Base-by-base conservation (phyloP, 2,329 filamentous ascomycete genomes). In the Xylariales sp. region DNA sequence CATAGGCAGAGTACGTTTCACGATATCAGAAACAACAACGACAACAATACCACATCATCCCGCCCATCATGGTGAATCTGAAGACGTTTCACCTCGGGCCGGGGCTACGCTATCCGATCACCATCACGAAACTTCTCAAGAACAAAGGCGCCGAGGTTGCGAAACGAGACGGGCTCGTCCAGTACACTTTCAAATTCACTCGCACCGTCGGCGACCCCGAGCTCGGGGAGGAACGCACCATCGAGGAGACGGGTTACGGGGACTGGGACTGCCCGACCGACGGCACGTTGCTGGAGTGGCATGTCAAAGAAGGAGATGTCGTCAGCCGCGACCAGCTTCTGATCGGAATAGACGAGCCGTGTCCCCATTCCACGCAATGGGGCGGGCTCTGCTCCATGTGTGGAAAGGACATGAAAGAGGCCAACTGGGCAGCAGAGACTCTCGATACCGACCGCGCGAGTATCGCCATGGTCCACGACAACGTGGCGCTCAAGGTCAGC, bases 381-480 rank as follows among this genome's bases (percentile, higher is more conserved):
- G 85, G 86, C 43, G 90, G 90, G 32, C 76, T 98, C 51, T 98
- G 93, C 66, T 88, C 82, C 45, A 78, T 90, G 47, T 98, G 93
- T 64, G 93, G 93, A 49, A 88, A 91, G 65, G 90, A 97, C 65
- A 95, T 98, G 89, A 95, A 88, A 41, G 82, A 88, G 74, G 78
- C 83, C 53, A 86, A 82, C 62, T 96, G 88, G 77, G 88, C 88
- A 42, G 88, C 82, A 45, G 84, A 90, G 48, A 71, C 80, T 35
- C 78, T 80, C 52, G 88, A 95, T 61, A 85, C 86, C 3, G 81
- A 86, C 48, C 88, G 91, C 52, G 93, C 93, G 38, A 88, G 86
- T 45, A 91, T 98, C 62, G 91, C 91, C 65, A 95, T 95, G 80
- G 84, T 87, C 20, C 93, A 98, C 65, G 88, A 95, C 61, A 90